Percentiles rank a stretch among this genome's conserved stretches.
Evolutionary conservation across 768 basidiomycete genomes (phyloP).

Genomic region (Trametes cingulata): DNA sequence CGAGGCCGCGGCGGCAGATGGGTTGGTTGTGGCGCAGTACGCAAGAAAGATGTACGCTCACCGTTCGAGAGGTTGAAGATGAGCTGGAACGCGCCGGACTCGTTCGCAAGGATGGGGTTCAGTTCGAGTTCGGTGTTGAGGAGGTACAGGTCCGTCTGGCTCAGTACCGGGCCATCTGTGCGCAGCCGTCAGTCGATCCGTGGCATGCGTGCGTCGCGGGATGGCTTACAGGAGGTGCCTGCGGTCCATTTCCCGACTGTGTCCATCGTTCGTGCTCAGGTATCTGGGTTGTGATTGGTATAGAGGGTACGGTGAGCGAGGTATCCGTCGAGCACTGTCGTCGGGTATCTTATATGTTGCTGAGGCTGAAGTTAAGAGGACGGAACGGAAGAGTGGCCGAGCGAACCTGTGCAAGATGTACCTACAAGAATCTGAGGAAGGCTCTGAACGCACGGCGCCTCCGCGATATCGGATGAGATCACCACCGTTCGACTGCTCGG

Average conservation of each 20-base stretch:
- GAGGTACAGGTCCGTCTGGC: constrained; percentile 80
- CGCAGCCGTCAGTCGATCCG: neutral
- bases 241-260: constrained; percentile 26
- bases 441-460: neutral
- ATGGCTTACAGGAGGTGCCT: constrained; percentile 20
- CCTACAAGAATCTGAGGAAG: too few species aligned
- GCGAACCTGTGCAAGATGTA: neutral
- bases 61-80: constrained; percentile 73
- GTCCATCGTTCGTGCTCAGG: constrained; percentile 12
- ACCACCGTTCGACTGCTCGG: neutral
- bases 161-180: constrained; percentile 76
- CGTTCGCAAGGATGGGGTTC: constrained; percentile 68
- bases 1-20: neutral
- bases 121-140: constrained; percentile 65
- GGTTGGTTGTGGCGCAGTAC: neutral
- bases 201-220: neutral
- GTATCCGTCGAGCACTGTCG: neutral
- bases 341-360: neutral
- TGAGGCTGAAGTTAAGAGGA: neutral
- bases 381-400: neutral
- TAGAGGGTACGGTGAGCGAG: neutral
- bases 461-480: constrained; percentile 11
- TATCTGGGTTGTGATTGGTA: neutral
- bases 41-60: constrained; percentile 24
- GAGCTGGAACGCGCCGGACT: constrained; percentile 53